Base-by-base conservation (phyloP, 2,329 filamentous ascomycete genomes). In the Pseudohalonectria lignicola region DNA sequence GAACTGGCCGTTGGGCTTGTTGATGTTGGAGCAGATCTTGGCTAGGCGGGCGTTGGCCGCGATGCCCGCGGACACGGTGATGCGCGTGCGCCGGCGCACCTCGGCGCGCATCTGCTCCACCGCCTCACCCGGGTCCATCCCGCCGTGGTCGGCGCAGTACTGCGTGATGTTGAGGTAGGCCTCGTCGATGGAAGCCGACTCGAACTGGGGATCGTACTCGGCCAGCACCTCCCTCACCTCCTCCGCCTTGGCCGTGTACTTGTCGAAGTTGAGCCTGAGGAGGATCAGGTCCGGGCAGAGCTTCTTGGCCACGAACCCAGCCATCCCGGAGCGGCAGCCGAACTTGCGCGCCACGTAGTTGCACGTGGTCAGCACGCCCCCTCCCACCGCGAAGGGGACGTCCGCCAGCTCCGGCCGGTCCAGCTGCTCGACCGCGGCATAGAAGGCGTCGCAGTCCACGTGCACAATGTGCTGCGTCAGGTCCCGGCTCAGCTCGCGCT, bases 371-470 rank as follows among this genome's bases (percentile, higher is more conserved):
- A 80, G 56, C 3, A 81, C 76, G 3, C 76, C 76, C 13, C 57
- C 64, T 1, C 92, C 92, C 0, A 98, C 92, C 1, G 90, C 87
- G 62, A 98, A 95, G 1, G 92, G 92, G 0, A 94, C 66, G 29
- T 87, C 69, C 42, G 82, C 84, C 33, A 98, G 69, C 53, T 94
- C 88, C 0, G 90, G 92, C 1, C 82, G 72, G 50, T 86, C 81
- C 3, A 88, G 70, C 47, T 80, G 85, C 56, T 96, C 92, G 1
- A 96, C 92, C 0, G 92, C 86, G 1, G 92, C 92, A 53, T 92
- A 98, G 59, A 98, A 98, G 13, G 92, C 92, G 64, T 98, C 92
- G 59, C 92, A 96, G 57, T 98, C 92, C 34, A 96, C 74, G 54
- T 98, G 92, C 1, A 96, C 82, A 18, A 96, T 76, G 41, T 76